These are phyloP conservation scores for Penicillium sp. DNA, from an alignment of 2,329 filamentous ascomycete species.

Conservation along the genomic window DNA sequence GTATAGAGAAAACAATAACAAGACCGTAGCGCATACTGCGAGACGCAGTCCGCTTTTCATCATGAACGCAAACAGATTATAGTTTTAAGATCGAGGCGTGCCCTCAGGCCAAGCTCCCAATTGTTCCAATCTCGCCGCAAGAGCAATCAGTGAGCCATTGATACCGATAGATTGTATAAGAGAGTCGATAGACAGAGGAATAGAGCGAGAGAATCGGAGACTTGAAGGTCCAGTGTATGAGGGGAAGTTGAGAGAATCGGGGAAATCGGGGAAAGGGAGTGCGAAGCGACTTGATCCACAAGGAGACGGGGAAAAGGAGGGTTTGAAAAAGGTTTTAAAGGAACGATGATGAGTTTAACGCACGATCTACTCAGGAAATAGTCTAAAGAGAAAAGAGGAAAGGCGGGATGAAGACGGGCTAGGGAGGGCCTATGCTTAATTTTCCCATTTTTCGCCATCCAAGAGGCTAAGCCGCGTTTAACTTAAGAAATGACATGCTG, in stretches of 20 bases:
- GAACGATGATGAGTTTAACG: background rate
- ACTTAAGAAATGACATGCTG: conserved; percentile 3
- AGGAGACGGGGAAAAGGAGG: background rate
- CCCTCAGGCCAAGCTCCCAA: conserved; percentile 8
- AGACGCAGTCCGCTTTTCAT: conserved; percentile 33
- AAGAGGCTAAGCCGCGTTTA: conserved; percentile 8
- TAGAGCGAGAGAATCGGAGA: background rate
- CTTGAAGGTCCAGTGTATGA: background rate
- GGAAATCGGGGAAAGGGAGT: background rate
- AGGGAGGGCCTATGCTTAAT: conserved; percentile 3
- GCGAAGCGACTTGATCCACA: background rate
- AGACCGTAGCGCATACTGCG: conserved; percentile 19
- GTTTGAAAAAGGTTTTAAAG: background rate
- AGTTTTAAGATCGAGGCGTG: background rate
- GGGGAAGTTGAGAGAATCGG: background rate
- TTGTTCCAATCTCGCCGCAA: conserved; percentile 3
- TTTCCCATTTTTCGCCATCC: conserved; percentile 3
- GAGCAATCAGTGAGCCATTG: conserved; percentile 12
- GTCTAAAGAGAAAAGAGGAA: conserved; percentile 1
- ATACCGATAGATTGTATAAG: background rate
- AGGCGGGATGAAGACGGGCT: background rate
- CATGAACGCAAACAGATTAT: conserved; percentile 7
- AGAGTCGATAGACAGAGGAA: background rate
- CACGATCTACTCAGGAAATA: conserved; percentile 1
- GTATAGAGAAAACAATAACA: conserved; percentile 28